Conservation (phyloP, 1,284 basidiomycete genomes). For the Puccinia novopanici region DNA sequence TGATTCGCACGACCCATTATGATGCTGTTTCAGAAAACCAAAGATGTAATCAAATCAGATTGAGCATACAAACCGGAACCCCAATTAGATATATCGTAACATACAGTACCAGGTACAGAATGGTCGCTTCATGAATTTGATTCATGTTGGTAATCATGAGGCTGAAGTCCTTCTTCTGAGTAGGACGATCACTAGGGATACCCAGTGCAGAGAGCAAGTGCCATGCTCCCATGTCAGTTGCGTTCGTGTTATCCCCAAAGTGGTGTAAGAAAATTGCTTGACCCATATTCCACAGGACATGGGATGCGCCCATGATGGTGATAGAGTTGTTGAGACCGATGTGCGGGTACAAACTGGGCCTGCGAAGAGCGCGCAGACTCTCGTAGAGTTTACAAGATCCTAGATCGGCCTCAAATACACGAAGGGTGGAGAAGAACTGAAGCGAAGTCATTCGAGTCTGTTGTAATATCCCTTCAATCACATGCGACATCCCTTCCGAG, state of each 20-base stretch:
- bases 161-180: too few relatives aligned
- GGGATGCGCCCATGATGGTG: neutral
- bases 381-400: neutral
- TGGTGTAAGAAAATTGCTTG: neutral
- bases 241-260: neutral
- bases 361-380: neutral
- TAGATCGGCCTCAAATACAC: neutral
- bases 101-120: too few relatives aligned
- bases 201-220: neutral
- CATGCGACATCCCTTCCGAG: neutral
- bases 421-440: neutral
- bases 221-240: neutral
- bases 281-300: neutral
- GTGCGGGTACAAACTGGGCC: neutral
- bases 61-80: too few relatives aligned
- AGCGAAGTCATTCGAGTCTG: neutral
- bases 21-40: too few relatives aligned
- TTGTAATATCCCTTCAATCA: neutral
- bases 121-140: too few relatives aligned
- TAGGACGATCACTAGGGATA: neutral
- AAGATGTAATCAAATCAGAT: too few relatives aligned
- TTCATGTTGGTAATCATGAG: too few relatives aligned
- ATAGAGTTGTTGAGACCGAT: neutral
- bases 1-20: too few relatives aligned
- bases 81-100: too few relatives aligned